Evolutionary conservation across 2,329 filamentous ascomycete species (phyloP).

Genomic region (Aplosporella prunicola): DNA sequence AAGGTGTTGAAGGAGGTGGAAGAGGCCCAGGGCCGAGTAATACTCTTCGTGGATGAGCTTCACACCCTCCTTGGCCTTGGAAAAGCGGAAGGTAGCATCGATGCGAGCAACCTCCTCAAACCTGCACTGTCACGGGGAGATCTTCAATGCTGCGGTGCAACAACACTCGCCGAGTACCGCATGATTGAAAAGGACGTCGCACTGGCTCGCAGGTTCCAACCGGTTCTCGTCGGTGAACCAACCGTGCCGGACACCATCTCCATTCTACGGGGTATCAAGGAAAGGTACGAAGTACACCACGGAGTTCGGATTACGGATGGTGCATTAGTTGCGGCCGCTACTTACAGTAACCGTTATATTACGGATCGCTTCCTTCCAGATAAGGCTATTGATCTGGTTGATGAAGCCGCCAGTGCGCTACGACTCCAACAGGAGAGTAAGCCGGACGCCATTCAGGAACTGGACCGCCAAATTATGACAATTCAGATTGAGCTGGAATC

Average conservation of each 20-base stretch:
- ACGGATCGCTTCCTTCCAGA: constrained; percentile 93
- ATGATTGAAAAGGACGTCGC: constrained; percentile 94
- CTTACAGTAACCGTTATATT: constrained; percentile 90
- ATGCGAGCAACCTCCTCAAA: constrained; percentile 90
- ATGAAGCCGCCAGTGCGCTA: constrained; percentile 85
- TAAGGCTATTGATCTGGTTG: constrained; percentile 94
- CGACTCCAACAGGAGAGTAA: constrained; percentile 94
- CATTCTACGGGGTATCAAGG: constrained; percentile 91
- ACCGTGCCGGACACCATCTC: constrained; percentile 88
- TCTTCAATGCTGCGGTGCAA: constrained; percentile 90
- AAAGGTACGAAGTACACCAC: constrained; percentile 95
- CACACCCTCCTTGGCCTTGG: constrained; percentile 86
- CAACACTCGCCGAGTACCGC: constrained; percentile 85
- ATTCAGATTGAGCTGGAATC: constrained; percentile 96
- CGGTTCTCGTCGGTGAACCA: constrained; percentile 87
- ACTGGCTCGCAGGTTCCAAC: constrained; percentile 84
- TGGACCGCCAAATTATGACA: constrained; percentile 93
- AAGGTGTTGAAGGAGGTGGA: constrained; percentile 85
- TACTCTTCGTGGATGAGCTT: constrained; percentile 90
- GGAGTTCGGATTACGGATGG: constrained; percentile 91
- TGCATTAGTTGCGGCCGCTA: constrained; percentile 82
- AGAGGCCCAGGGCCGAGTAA: constrained; percentile 78
- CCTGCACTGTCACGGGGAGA: constrained; percentile 88
- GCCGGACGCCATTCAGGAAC: constrained; percentile 82
- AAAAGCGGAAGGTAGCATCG: constrained; percentile 92